These are phyloP conservation scores for Aspergillus avenaceus DNA, from an alignment of 495 filamentous ascomycete species.

Conservation along the genomic window DNA sequence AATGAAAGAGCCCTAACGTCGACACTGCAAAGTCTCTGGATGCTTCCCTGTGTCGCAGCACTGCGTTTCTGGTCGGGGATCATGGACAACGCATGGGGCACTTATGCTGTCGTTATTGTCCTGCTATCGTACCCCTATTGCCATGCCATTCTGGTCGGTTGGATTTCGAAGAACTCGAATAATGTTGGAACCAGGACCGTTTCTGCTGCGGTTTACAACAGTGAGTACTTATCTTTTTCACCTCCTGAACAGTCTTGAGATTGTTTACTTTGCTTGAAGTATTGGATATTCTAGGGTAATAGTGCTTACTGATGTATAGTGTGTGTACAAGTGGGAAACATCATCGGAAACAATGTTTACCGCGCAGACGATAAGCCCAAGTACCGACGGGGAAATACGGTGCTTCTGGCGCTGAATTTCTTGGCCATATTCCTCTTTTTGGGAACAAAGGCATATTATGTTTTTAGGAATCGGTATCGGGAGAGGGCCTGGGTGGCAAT, in stretches of 20 bases:
- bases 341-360: conserved; percentile 52
- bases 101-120: conserved; percentile 46
- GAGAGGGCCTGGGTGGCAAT: conserved; percentile 33
- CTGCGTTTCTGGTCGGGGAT: conserved; percentile 40
- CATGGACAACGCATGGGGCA: conserved; percentile 42
- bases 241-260: no score
- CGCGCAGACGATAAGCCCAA: conserved; percentile 51
- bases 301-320: conserved; percentile 14
- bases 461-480: conserved; percentile 25
- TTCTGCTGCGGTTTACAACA: conserved; percentile 52
- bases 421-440: conserved; percentile 34
- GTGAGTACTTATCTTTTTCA: conserved; percentile 1
- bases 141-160: conserved; percentile 60
- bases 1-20: conserved; percentile 45
- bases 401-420: conserved; percentile 40
- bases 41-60: conserved; percentile 47
- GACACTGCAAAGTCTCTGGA: conserved; percentile 49
- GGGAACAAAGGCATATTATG: conserved; percentile 31
- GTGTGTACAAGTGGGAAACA: conserved; percentile 44
- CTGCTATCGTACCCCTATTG: conserved; percentile 53
- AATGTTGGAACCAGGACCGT: conserved; percentile 61
- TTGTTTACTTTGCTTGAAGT: not conserved
- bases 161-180: conserved; percentile 57
- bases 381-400: conserved; percentile 46
- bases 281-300: not conserved